phyloP scores from a whole-genome alignment of 345 rosid species.

The Bruguiera sexangula region DNA sequence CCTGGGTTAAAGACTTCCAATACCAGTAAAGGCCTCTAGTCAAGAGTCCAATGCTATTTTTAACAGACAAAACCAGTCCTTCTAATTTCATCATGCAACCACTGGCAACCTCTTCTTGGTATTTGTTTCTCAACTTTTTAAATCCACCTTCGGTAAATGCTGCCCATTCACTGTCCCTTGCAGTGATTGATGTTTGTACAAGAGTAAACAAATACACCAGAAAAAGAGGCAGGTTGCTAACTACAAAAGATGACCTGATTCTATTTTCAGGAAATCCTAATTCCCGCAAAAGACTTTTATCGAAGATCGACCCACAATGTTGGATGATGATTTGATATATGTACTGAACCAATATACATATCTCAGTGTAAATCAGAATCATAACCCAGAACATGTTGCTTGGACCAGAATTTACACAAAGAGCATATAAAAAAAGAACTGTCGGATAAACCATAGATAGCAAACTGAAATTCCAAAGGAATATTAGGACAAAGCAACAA shows the following conservation, averaged over 20 bases:
- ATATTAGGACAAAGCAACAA: constrained; percentile 41
- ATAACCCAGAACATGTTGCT: constrained; percentile 39
- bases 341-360: constrained; percentile 36
- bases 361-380: constrained; percentile 42
- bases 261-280: constrained; percentile 41
- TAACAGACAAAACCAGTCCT: constrained; percentile 8
- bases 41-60: constrained; percentile 4
- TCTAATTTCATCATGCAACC: constrained; percentile 17
- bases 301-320: constrained; percentile 29
- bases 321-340: constrained; percentile 45
- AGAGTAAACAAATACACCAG: constrained; percentile 42
- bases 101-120: constrained; percentile 8
- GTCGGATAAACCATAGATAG: constrained; percentile 42
- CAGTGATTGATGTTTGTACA: constrained; percentile 34
- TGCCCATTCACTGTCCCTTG: constrained; percentile 30
- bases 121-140: constrained; percentile 15
- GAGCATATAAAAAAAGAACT: constrained; percentile 40
- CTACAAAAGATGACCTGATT: constrained; percentile 36
- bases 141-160: constrained; percentile 11
- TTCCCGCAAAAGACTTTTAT: constrained; percentile 26
- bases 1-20: constrained; percentile 39
- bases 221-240: constrained; percentile 38
- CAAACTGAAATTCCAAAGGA: constrained; percentile 46
- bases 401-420: constrained; percentile 40
- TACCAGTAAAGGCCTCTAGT: constrained; percentile 25